Percentiles rank a stretch among this genome's conserved stretches.
Evolutionary conservation across 1,284 basidiomycete species (phyloP).

Genomic region (Rhodotorula sp.): DNA sequence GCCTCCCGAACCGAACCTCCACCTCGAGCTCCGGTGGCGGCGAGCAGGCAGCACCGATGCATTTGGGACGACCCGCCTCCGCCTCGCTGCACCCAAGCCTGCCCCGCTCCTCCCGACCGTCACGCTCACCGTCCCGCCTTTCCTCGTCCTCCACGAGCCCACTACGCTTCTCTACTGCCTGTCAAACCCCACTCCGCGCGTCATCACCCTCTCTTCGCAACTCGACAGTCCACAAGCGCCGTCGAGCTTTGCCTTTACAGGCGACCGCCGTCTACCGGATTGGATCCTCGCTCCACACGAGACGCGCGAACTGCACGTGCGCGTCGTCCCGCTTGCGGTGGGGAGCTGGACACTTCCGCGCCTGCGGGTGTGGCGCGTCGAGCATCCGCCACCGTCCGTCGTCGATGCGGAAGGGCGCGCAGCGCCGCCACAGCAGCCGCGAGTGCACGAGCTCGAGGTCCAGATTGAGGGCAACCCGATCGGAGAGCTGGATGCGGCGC

Average conservation of each 20-base stretch:
- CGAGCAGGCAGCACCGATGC: constrained; percentile 47
- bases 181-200: constrained; percentile 16
- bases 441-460: constrained; percentile 9
- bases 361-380: constrained; percentile 29
- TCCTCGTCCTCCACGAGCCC: constrained; percentile 14
- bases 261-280: constrained; percentile 64
- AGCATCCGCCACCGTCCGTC: constrained; percentile 1
- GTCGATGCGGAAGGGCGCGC: background rate
- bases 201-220: constrained; percentile 25
- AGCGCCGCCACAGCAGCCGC: background rate
- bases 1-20: constrained; percentile 59
- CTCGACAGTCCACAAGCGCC: constrained; percentile 53
- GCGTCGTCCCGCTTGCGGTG: constrained; percentile 26
- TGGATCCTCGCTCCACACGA: constrained; percentile 68
- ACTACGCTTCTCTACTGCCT: constrained; percentile 21
- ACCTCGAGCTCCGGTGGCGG: constrained; percentile 64
- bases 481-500: constrained; percentile 6
- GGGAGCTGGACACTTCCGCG: constrained; percentile 23
- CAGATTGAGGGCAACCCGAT: constrained; percentile 4
- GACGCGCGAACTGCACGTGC: constrained; percentile 18
- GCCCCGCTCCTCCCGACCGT: constrained; percentile 7
- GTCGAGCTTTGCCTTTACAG: constrained; percentile 67
- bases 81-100: constrained; percentile 7
- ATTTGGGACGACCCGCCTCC: background rate
- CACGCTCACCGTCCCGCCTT: constrained; percentile 9